Evolutionary conservation across 2,329 filamentous ascomycete genomes (phyloP).

Genomic region (Ambrosiella xylebori): DNA sequence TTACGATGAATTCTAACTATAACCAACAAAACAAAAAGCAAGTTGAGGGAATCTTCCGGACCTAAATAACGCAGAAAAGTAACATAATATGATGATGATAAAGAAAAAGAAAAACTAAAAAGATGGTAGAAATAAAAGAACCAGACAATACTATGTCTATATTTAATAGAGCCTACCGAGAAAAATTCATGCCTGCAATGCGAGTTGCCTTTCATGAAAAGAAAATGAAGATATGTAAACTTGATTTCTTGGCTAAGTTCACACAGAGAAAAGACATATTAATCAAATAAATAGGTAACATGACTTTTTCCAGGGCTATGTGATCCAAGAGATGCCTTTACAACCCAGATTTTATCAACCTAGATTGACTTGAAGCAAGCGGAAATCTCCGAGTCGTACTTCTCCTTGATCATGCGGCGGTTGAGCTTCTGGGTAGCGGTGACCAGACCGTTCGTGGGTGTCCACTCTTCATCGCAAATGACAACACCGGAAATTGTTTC

Average conservation of each 20-base stretch:
- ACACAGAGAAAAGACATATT: too few species aligned
- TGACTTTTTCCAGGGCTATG: too few species aligned
- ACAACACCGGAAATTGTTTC: slow-evolving; percentile 65
- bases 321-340: too few species aligned
- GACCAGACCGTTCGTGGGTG: slow-evolving; percentile 50
- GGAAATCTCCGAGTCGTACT: slow-evolving; percentile 35
- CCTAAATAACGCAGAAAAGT: background rate
- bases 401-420: slow-evolving; percentile 32
- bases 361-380: slow-evolving; percentile 20
- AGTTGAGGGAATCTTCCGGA: slow-evolving; percentile 1
- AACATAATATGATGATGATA: background rate
- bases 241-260: too few species aligned
- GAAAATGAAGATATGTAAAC: too few species aligned
- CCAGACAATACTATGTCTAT: background rate
- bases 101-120: background rate
- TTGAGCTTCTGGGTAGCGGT: slow-evolving; percentile 47
- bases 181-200: too few species aligned
- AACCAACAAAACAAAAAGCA: background rate
- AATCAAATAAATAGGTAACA: too few species aligned
- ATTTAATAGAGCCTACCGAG: background rate
- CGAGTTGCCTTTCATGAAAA: too few species aligned
- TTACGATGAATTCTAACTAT: background rate
- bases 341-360: background rate
- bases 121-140: background rate
- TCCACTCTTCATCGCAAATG: slow-evolving; percentile 75